A percentile compares a stretch with the other conserved stretches of the same genome.
Evolutionary conservation across 2,329 filamentous ascomycete species (phyloP).

Genomic region (Verticillium tricorpus): DNA sequence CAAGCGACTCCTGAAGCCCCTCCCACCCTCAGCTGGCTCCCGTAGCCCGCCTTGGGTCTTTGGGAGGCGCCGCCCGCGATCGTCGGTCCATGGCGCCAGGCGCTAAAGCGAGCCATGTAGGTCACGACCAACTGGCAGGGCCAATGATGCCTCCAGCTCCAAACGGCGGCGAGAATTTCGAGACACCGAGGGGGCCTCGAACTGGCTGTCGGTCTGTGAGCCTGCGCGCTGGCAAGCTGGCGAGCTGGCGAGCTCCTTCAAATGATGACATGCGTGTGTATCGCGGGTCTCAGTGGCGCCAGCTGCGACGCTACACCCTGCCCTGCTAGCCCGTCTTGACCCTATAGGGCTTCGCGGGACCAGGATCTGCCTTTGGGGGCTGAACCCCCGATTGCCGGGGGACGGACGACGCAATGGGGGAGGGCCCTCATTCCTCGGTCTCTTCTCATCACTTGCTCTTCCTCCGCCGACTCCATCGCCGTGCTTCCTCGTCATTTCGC

Average conservation of each 20-base stretch:
- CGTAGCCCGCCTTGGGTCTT: background rate
- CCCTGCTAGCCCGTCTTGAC: background rate
- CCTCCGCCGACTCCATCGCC: background rate
- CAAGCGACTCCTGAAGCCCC: background rate
- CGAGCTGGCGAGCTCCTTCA: background rate
- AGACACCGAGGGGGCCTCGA: background rate
- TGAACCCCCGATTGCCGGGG: background rate
- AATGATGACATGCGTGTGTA: constrained; percentile 1
- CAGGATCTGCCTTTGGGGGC: constrained; percentile 1
- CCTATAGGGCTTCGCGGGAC: constrained; percentile 2
- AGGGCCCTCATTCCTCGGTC: background rate
- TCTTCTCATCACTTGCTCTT: background rate
- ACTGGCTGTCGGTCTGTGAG: too few species aligned
- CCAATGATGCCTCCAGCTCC: background rate
- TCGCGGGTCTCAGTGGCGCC: background rate
- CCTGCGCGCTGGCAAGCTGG: background rate
- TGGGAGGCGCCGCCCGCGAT: background rate
- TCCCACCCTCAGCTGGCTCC: background rate
- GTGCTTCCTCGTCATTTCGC: background rate
- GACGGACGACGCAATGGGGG: background rate
- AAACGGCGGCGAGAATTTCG: background rate
- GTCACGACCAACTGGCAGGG: too few species aligned
- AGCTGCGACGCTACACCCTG: background rate
- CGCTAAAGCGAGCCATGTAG: background rate
- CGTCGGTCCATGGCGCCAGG: background rate